Percentiles rank a stretch among this genome's conserved stretches.
Evolutionary conservation across 306 rosid species (phyloP).

Genomic region (Parietaria judaica): DNA sequence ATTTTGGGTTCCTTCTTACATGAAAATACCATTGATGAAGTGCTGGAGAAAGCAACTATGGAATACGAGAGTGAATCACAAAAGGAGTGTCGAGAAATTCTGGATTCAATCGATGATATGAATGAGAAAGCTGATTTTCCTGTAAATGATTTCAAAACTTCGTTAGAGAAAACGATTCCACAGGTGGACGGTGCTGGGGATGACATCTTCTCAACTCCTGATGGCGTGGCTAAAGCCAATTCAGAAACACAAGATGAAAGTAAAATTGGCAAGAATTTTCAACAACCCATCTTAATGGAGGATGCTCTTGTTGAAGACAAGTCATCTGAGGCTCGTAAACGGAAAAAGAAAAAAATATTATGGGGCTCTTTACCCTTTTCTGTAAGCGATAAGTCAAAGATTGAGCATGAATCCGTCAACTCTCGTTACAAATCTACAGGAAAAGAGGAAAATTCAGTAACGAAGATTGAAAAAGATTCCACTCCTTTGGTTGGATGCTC

Average conservation of each 20-base stretch:
- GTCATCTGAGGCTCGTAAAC: constrained; percentile 25
- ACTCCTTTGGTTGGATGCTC: constrained; percentile 39
- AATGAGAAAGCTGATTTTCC: constrained; percentile 30
- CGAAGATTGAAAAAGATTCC: constrained; percentile 31
- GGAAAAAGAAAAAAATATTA: constrained; percentile 35
- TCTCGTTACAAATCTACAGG: constrained; percentile 24
- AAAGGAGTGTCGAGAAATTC: constrained; percentile 91
- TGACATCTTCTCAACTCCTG: constrained; percentile 41
- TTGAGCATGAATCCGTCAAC: constrained; percentile 18
- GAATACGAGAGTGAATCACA: constrained; percentile 78
- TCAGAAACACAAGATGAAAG: constrained; percentile 26
- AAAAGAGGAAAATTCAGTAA: constrained; percentile 15
- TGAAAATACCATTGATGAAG: constrained; percentile 53
- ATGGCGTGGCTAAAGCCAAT: constrained; percentile 32
- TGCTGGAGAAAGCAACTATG: constrained; percentile 70
- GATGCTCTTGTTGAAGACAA: neutral
- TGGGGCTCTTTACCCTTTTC: constrained; percentile 73
- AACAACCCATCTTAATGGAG: constrained; percentile 8
- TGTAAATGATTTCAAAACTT: constrained; percentile 23
- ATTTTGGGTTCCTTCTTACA: constrained; percentile 74
- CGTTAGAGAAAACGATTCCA: constrained; percentile 39
- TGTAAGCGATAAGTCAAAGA: constrained; percentile 24
- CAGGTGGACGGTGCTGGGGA: constrained; percentile 65
- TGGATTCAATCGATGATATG: constrained; percentile 65
- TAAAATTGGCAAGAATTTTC: constrained; percentile 30